phyloP scores from a whole-genome alignment of 257 asterid genomes.

The Solanum okadae region DNA sequence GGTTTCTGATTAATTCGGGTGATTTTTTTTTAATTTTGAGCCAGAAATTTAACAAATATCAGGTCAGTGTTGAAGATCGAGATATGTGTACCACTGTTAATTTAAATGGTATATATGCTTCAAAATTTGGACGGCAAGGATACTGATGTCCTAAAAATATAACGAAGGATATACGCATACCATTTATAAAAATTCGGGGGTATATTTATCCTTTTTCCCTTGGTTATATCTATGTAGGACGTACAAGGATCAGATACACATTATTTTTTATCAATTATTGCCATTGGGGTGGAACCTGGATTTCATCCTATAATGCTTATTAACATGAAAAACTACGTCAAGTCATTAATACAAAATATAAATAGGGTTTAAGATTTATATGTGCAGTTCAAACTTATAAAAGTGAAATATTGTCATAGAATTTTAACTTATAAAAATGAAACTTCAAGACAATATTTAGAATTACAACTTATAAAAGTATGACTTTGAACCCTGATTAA shows the following conservation, averaged over 20 bases:
- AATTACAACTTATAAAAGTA: background rate
- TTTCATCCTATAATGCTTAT: background rate
- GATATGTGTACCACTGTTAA: too few relatives aligned
- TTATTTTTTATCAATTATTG: background rate
- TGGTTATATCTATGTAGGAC: background rate
- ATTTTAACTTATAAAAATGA: background rate
- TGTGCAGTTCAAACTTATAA: background rate
- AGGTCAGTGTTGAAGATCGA: too few relatives aligned
- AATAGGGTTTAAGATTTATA: too few relatives aligned
- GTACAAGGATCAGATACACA: background rate
- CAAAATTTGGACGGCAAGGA: too few relatives aligned
- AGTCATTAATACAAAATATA: background rate
- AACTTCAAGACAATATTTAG: background rate
- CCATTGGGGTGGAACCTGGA: background rate
- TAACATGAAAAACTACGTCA: background rate
- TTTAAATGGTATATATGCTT: too few relatives aligned
- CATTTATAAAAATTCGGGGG: too few relatives aligned
- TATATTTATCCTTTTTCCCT: background rate
- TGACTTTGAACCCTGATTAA: too few relatives aligned
- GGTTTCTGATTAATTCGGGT: too few relatives aligned
- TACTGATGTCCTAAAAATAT: too few relatives aligned
- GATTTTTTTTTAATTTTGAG: too few relatives aligned
- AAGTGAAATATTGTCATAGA: background rate
- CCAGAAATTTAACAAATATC: too few relatives aligned
- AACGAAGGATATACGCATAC: too few relatives aligned